These are phyloP conservation scores for Geotrichum histeridarum DNA, from an alignment of 1,139 yeast species.

Conservation along the genomic window DNA sequence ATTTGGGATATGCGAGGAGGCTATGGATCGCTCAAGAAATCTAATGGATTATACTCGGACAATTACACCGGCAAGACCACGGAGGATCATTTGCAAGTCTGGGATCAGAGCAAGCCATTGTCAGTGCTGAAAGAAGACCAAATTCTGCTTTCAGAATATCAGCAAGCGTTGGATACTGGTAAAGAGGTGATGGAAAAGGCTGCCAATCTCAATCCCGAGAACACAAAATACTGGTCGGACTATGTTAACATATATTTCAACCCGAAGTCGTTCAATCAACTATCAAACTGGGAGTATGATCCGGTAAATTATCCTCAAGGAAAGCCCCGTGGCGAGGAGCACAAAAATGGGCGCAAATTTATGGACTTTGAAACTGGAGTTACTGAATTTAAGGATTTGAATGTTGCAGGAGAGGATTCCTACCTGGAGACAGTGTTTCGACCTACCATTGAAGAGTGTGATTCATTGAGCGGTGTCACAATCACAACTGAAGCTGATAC, in stretches of 20 bases:
- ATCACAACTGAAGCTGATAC: slow-evolving; percentile 62
- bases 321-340: slow-evolving; percentile 37
- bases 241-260: slow-evolving; percentile 63
- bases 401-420: slow-evolving; percentile 38
- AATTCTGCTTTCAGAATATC: slow-evolving; percentile 52
- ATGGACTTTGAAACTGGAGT: slow-evolving; percentile 45
- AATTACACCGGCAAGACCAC: slow-evolving; percentile 22
- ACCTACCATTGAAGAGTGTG: slow-evolving; percentile 68
- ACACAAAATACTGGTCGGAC: slow-evolving; percentile 75
- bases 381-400: slow-evolving; percentile 43
- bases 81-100: slow-evolving; percentile 4
- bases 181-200: slow-evolving; percentile 22
- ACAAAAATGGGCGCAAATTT: slow-evolving; percentile 37
- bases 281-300: slow-evolving; percentile 55
- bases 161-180: slow-evolving; percentile 54
- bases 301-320: slow-evolving; percentile 42
- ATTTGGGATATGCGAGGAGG: slow-evolving; percentile 62
- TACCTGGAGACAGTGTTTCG: slow-evolving; percentile 59
- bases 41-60: slow-evolving; percentile 24
- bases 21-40: slow-evolving; percentile 33
- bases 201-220: slow-evolving; percentile 36
- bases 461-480: slow-evolving; percentile 65
- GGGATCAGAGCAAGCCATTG: slow-evolving; percentile 15
- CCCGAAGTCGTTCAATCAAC: slow-evolving; percentile 53
- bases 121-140: slow-evolving; percentile 27